Base-by-base conservation (phyloP, 257 asterid genomes). In the Galeopsis tetrahit region DNA sequence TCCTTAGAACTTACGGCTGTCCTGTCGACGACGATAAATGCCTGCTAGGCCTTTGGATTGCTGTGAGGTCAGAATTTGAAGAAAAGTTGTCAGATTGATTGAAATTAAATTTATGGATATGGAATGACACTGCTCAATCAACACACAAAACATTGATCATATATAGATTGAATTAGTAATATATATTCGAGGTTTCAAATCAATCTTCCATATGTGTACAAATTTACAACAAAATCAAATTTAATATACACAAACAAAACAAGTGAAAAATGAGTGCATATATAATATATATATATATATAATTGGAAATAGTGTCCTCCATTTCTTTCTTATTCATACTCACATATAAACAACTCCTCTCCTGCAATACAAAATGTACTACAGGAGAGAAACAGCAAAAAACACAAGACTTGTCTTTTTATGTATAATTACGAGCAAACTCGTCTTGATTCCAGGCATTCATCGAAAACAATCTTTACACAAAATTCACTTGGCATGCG, bases 401-500 rank as follows among this genome's bases (percentile, higher is more conserved):
- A 21, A 21, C n/a, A 10, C 56, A 49, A 49, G 64, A 36, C 13
- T 14, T 60, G 11, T 39, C 44, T 13, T 13, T 34, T 59, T 32
- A 33, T 6, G 39, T 34, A 11, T 14, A 35, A 10, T 33, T 15
- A 6, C 4, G 4, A 17, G 71, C 9, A 35, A 34, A 67, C 31
- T 34, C 35, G 64, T 49, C 33, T 46, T 60, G 61, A 52, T 59
- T 21, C 28, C 28, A 21, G 28, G 28, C 72, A 46, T 33, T 36
- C 33, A 56, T 62, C 14, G 11, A 36, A 31, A 72, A 46, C 63
- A 53, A 17, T 51, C 33, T 14, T 14, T 14, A 33, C 58, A 14
- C 67, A 74, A 57, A 59, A 52, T 58, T 84, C 79, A 85, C 84
- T 82, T 86, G 57, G 80, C 77, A 63, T 79, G 89, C 36, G 80